Evolutionary conservation across 768 basidiomycete genomes (phyloP).

Genomic region (Ephemerocybe angulata): DNA sequence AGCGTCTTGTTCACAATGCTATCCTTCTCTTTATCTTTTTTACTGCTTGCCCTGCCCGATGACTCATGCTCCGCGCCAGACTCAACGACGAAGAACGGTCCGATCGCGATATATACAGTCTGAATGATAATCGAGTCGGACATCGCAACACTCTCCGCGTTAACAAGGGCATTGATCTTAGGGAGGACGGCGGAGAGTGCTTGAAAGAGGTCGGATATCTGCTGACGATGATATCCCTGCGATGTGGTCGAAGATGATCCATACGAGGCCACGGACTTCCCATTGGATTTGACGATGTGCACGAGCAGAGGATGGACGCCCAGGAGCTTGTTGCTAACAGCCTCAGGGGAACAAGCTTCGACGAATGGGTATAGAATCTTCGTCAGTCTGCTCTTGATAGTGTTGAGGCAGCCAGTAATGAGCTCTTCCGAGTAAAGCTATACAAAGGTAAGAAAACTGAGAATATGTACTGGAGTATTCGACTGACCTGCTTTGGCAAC

Average conservation of each 20-base stretch:
- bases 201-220: slow-evolving; percentile 61
- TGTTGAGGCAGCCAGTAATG: slow-evolving; percentile 70
- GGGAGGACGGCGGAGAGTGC: slow-evolving; percentile 69
- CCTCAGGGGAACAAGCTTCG: slow-evolving; percentile 53
- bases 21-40: slow-evolving; percentile 43
- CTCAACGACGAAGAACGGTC: slow-evolving; percentile 91
- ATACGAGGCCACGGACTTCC: slow-evolving; percentile 44
- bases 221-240: slow-evolving; percentile 10
- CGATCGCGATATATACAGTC: slow-evolving; percentile 88
- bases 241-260: neutral
- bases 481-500: slow-evolving; percentile 78
- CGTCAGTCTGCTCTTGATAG: slow-evolving; percentile 77
- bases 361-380: slow-evolving; percentile 84
- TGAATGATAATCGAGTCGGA: slow-evolving; percentile 90
- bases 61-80: slow-evolving; percentile 48
- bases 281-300: slow-evolving; percentile 43
- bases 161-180: slow-evolving; percentile 69
- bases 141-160: slow-evolving; percentile 71
- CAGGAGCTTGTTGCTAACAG: slow-evolving; percentile 23
- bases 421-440: slow-evolving; percentile 94
- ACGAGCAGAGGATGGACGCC: slow-evolving; percentile 48
- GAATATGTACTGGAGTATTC: neutral
- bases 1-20: slow-evolving; percentile 61
- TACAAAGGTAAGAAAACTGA: neutral
- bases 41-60: slow-evolving; percentile 23